phyloP scores from a whole-genome alignment of 768 basidiomycete genomes.

The Hericium alpestre region DNA sequence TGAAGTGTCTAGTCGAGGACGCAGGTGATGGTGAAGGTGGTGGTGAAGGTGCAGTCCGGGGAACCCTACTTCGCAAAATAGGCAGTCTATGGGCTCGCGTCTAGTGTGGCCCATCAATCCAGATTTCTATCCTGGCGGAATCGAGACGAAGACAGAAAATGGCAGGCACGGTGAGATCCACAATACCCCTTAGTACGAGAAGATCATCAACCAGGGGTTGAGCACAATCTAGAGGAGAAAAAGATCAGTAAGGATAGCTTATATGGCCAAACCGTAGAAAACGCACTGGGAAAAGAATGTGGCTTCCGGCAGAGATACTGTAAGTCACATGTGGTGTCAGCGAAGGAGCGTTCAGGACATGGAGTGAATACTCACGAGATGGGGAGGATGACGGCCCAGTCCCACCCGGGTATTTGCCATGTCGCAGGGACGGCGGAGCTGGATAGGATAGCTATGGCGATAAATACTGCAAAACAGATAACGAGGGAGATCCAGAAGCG shows the following conservation, averaged over 20 bases:
- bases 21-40: no score
- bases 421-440: slow-evolving; percentile 43
- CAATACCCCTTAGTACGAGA: slow-evolving; percentile 37
- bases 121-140: no score
- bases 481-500: slow-evolving; percentile 64
- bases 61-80: no score
- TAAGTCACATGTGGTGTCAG: background rate
- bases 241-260: background rate
- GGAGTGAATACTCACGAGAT: slow-evolving; percentile 40
- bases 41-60: no score
- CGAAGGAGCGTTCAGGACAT: background rate
- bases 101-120: no score
- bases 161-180: no score
- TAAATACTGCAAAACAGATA: slow-evolving; percentile 40
- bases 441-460: slow-evolving; percentile 47
- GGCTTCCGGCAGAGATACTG: slow-evolving; percentile 53
- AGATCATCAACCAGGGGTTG: slow-evolving; percentile 86
- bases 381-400: slow-evolving; percentile 74
- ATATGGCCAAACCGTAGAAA: slow-evolving; percentile 16
- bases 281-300: slow-evolving; percentile 61
- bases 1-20: no score
- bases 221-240: slow-evolving; percentile 48
- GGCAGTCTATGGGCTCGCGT: no score
- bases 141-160: no score
- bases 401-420: slow-evolving; percentile 50